Evolutionary conservation across 495 filamentous ascomycete genomes (phyloP).

Genomic region (Penicillium ucsense): DNA sequence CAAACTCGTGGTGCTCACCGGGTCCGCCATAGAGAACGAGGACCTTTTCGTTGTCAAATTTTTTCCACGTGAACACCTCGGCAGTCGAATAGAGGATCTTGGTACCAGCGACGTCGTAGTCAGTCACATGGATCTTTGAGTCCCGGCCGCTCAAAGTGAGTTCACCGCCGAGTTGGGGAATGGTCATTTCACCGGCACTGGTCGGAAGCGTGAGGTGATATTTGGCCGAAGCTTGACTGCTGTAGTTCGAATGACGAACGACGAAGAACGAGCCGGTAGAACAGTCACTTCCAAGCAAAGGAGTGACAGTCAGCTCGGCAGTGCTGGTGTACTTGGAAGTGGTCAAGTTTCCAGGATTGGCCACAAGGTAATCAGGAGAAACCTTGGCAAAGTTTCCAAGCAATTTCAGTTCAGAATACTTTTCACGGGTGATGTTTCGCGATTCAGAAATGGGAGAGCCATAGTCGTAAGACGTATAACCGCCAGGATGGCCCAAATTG

Average conservation of each 20-base stretch:
- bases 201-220: constrained; percentile 57
- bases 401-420: constrained; percentile 72
- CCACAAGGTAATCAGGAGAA: constrained; percentile 54
- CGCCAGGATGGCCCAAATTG: constrained; percentile 62
- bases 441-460: constrained; percentile 59
- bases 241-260: constrained; percentile 54
- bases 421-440: constrained; percentile 55
- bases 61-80: constrained; percentile 66
- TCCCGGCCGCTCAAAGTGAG: constrained; percentile 63
- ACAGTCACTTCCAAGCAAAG: constrained; percentile 41
- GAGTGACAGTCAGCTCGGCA: constrained; percentile 46
- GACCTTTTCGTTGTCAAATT: constrained; percentile 47
- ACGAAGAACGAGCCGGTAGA: constrained; percentile 51
- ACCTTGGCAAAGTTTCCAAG: constrained; percentile 62
- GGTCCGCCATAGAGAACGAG: constrained; percentile 62
- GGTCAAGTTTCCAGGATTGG: constrained; percentile 37
- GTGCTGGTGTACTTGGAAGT: constrained; percentile 42
- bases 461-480: constrained; percentile 71
- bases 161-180: constrained; percentile 53
- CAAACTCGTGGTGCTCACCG: constrained; percentile 62
- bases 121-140: constrained; percentile 64
- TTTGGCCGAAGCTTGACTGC: constrained; percentile 38
- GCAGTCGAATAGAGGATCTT: constrained; percentile 65
- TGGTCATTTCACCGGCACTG: constrained; percentile 46
- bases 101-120: constrained; percentile 57